Evolutionary conservation across 1,284 basidiomycete species (phyloP).

Genomic region (Dichomitus squalens): DNA sequence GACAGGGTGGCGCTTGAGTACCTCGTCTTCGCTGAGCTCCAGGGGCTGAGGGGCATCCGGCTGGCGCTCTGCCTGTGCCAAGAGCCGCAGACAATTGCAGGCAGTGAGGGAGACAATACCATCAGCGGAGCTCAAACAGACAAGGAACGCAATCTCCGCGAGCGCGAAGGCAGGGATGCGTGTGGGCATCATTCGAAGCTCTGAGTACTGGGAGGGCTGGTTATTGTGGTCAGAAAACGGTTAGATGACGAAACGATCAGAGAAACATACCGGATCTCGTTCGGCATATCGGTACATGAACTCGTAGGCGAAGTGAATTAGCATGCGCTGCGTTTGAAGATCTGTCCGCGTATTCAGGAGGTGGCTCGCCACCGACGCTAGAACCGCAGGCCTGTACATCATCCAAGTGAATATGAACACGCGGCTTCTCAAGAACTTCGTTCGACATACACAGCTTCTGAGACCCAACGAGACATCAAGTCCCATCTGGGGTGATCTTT

Average conservation of each 20-base stretch:
- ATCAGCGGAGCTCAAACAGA: conserved; percentile 69
- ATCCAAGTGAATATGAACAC: conserved; percentile 9
- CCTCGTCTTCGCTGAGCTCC: conserved; percentile 57
- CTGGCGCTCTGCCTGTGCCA: conserved; percentile 67
- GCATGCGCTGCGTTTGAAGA: conserved; percentile 62
- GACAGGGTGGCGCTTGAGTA: conserved; percentile 66
- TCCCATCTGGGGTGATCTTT: conserved; percentile 40
- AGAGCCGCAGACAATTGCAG: conserved; percentile 64
- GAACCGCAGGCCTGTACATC: conserved; percentile 51
- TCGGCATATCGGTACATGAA: conserved; percentile 57
- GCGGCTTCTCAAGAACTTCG: conserved; percentile 11
- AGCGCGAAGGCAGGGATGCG: conserved; percentile 63
- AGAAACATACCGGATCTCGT: conserved; percentile 47
- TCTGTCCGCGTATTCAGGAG: conserved; percentile 61
- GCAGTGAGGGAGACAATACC: conserved; percentile 66
- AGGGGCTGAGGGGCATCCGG: conserved; percentile 53
- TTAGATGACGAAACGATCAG: neutral
- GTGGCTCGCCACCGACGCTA: conserved; percentile 59
- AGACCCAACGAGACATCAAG: conserved; percentile 38
- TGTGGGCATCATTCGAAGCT: conserved; percentile 19
- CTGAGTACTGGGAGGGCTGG: neutral
- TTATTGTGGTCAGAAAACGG: neutral
- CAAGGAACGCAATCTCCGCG: conserved; percentile 71
- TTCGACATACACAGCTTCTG: conserved; percentile 35
- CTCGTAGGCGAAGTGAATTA: conserved; percentile 63